Conservation (phyloP, 176 grass and related monocot species). For the Cenchrus americanus region DNA sequence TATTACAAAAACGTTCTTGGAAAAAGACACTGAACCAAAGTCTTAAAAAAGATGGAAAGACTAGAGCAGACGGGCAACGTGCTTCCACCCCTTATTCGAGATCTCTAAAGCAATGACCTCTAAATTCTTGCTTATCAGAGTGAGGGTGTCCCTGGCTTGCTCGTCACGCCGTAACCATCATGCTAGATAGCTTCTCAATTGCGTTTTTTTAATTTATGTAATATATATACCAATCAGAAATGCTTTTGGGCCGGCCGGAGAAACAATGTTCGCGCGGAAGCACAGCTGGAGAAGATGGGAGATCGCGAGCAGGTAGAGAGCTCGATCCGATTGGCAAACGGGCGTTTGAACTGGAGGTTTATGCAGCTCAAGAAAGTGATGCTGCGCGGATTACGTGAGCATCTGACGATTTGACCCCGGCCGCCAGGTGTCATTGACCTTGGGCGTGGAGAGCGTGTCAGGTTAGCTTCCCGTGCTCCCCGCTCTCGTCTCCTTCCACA, state of each 20-base stretch:
- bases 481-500: neutral
- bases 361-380: neutral
- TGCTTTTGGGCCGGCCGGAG: too few relatives aligned
- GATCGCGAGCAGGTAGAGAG: neutral
- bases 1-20: too few relatives aligned
- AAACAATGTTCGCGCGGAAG: too few relatives aligned
- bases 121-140: too few relatives aligned
- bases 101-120: too few relatives aligned
- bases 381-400: neutral
- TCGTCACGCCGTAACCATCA: neutral
- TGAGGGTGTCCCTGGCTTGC: too few relatives aligned
- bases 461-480: slow-evolving; percentile 7
- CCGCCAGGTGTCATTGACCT: neutral
- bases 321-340: neutral
- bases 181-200: neutral
- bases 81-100: too few relatives aligned
- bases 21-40: too few relatives aligned
- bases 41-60: too few relatives aligned
- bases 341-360: neutral
- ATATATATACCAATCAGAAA: too few relatives aligned
- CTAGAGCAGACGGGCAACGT: too few relatives aligned
- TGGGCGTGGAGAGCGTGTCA: neutral
- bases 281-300: too few relatives aligned
- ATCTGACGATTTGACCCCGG: neutral
- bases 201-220: neutral